Evolutionary conservation across 2,329 filamentous ascomycete species (phyloP), one percentile per base, ranked within the genome.

Genomic region (Calycina herbarum): DNA sequence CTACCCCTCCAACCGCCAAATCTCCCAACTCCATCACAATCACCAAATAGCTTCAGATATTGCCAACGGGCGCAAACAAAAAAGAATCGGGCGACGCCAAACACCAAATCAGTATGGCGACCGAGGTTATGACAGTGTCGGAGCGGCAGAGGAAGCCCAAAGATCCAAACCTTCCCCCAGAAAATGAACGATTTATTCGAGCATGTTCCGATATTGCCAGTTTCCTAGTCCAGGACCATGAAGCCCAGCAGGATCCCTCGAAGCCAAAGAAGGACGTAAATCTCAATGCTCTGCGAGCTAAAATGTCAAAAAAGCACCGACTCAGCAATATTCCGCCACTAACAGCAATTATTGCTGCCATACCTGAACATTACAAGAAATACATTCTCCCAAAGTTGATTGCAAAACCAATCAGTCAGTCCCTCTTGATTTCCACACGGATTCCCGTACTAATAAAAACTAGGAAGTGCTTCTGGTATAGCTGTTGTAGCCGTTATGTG

Each of bases 321-420:
- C 82, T 99, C 67, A 90, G 88, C 77, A 93, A 88, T 68, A 92
- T 96, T 72, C 95, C 95, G 38, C 93, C 96, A 31, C 82, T 99
- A 70, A 98, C 94, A 8, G 94, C 95, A 67, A 99, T 99, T 76
- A 98, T 99, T 76, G 93, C 95, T 63, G 95, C 95, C 10, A 94
- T 99, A 42, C 96, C 96, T n/a, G 95, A 99, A 77, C 94, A 98
- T 78, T 97, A 98, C 82, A 99, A 98, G 83, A 99, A 98, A 81
- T 98, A 98, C 75, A 97, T 99, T 68, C 80, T 98, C 68, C 95
- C 94, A 24, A 97, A 97, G 80, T 83, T 99, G 68, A 93, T 99
- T 73, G 95, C 96, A 31, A 99, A 99, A 79, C 95, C 95, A 1
- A 98, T 99, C 67, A 86, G 92, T 90, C 84, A 74, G 85, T 81